phyloP scores from a whole-genome alignment of 352 stramenopile species.

The Thraustochytrium striatum region DNA sequence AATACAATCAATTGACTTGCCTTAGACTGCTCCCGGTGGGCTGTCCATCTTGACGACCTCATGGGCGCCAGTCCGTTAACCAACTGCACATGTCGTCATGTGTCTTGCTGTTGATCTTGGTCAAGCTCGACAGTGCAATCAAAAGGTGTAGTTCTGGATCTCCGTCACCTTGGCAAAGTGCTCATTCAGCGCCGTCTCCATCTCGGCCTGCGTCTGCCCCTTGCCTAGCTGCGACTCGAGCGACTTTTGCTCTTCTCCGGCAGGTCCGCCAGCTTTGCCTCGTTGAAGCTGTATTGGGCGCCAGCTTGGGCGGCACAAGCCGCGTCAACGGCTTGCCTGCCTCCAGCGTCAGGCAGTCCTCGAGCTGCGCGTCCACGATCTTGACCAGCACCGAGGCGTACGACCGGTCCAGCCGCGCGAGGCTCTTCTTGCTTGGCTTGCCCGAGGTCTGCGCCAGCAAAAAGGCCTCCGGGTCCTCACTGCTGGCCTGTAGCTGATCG shows the following conservation, averaged over 20 bases:
- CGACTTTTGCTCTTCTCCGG: neutral
- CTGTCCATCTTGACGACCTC: no score
- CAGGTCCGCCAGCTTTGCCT: neutral
- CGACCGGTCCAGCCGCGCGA: neutral
- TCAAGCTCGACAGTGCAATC: no score
- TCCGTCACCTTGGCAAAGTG: conserved; percentile 32
- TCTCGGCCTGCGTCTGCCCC: neutral
- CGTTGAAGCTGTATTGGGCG: neutral
- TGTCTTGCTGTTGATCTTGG: no score
- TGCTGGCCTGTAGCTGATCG: neutral
- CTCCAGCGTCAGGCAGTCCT: conserved; percentile 17
- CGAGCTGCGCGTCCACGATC: neutral
- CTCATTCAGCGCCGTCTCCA: conserved; percentile 28
- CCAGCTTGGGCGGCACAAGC: neutral
- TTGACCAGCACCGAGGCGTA: neutral
- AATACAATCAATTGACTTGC: no score
- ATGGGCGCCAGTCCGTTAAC: no score
- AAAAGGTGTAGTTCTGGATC: conserved; percentile 37
- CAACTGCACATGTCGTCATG: no score
- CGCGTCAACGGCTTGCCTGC: neutral
- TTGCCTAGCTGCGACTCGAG: neutral
- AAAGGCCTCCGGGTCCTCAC: neutral
- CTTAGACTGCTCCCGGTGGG: no score
- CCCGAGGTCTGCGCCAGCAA: neutral
- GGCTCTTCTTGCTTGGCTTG: neutral